phyloP scores from a whole-genome alignment of 2,329 filamentous ascomycete genomes.

The Mycosphaerelloides madeirae region DNA sequence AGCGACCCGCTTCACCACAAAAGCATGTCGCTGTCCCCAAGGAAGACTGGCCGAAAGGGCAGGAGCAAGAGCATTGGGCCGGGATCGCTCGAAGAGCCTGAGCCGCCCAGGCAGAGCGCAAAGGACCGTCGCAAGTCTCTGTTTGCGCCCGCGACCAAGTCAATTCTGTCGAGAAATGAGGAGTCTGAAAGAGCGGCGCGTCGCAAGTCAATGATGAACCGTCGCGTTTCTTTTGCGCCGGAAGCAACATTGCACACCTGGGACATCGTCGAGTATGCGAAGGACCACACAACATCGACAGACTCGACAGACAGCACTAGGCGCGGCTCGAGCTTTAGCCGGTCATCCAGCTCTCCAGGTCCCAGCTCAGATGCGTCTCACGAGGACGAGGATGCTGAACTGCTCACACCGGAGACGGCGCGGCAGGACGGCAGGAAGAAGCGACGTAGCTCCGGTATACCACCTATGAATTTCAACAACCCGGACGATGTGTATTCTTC shows the following conservation, averaged over 20 bases:
- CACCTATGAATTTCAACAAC: conserved; percentile 60
- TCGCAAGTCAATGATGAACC: conserved; percentile 69
- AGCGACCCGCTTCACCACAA: conserved; percentile 28
- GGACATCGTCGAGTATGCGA: conserved; percentile 82
- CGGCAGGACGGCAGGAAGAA: conserved; percentile 62
- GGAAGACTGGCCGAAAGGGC: conserved; percentile 56
- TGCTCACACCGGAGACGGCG: conserved; percentile 42
- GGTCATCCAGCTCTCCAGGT: conserved; percentile 30
- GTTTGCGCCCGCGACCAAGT: conserved; percentile 48
- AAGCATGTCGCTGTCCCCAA: conserved; percentile 17
- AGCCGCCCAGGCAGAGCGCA: conserved; percentile 41
- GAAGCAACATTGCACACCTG: conserved; percentile 97
- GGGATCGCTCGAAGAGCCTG: conserved; percentile 78
- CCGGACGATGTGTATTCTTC: conserved; percentile 66
- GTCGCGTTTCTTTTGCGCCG: conserved; percentile 92
- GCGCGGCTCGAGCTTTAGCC: conserved; percentile 60
- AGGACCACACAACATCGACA: conserved; percentile 76
- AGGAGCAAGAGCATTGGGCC: conserved; percentile 96
- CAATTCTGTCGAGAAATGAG: conserved; percentile 55
- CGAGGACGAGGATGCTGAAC: conserved; percentile 44
- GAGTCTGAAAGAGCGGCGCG: conserved; percentile 62
- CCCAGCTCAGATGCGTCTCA: conserved; percentile 50
- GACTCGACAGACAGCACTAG: conserved; percentile 68
- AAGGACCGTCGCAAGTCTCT: conserved; percentile 39
- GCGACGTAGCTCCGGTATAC: conserved; percentile 63